Evolutionary conservation across 768 basidiomycete species (phyloP), one percentile per base, ranked within the genome.

Genomic region (Mycena olivaceomarginata): DNA sequence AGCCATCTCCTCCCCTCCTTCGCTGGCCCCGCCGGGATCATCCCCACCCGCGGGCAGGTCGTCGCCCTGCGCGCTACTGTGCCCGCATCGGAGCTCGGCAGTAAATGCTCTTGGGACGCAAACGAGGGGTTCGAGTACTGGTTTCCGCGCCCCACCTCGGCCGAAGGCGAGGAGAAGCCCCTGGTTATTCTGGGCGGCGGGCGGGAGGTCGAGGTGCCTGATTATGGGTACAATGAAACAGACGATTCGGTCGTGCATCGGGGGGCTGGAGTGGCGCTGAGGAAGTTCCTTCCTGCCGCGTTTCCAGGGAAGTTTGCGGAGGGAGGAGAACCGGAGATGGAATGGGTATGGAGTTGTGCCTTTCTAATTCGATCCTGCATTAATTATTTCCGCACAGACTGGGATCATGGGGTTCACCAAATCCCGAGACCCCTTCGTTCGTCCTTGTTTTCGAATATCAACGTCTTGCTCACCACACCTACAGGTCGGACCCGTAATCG

Each of bases 381-480:
- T 78, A 25, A 72, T 70, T 18, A 39, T 56, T 72, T n/a, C 31
- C 31, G 31, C 31, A 60, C 79, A 96, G 96, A 95, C 94, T 0
- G 96, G 96, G 0, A 95, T 97, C 59, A 96, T 96, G 95, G 96
- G 92, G 0, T 95, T 86, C 79, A 94, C 95, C 0, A 86, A 85
- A 69, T 85, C 85, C 0, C 86, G 87, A 0, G 93, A 94, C 81
- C 95, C 95, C 0, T 92, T 95, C 68, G 95, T 96, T 81, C 72
- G 93, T 86, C 37, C 41, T 20, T 51, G 67, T 51, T 13, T 25
- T 62, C 20, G 11, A 39, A 56, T 65, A 65, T 31, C 25, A 15
- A 20, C 56, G 13, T 11, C 59, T 59, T 59, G 31, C 39, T 45
- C 16, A 68, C 37, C 8, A 0, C 10, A 39, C 46, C 76, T 22